Evolutionary conservation across 2,329 filamentous ascomycete species (phyloP), one percentile per base, ranked within the genome.

Genomic region (Fusarium chlamydosporum): DNA sequence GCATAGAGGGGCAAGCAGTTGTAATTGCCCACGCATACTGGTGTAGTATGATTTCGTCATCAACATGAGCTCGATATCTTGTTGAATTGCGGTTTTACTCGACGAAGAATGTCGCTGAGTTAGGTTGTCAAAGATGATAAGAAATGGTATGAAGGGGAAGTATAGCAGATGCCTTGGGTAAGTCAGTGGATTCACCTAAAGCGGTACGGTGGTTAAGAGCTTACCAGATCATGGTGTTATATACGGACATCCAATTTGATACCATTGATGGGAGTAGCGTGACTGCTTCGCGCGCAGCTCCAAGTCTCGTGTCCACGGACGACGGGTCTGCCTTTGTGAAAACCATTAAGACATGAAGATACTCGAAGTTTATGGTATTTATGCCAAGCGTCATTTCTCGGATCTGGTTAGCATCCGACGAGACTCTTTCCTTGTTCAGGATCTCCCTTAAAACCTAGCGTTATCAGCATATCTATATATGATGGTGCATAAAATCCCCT

Each of bases 201-300:
- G 10, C 8, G 4, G 4, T 3, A 10, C 1, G 15, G 2, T 0
- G 13, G 1, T 10, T 5, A 13, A 2, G 7, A 40, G 23, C 41
- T 13, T 20, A 62, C 61, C 62, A 65, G 2, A 62, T 52, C 16
- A 65, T 54, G 5, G 33, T 23, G 3, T 65, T 65, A 20, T 63
- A 63, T 4, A 65, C 34, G 0, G 47, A 57, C 1, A 29, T 40
- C 46, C 58, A 65, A 29, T 65, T 58, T 4, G 58, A 63, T 2
- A 63, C 29, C 35, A 65, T 34, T 0, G 46, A 42, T 10, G 58
- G 58, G 9, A 65, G 42, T n/a, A 65, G 18, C 7, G 42, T 35
- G 1, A 65, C 40, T 4, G 47, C 41, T 6, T 62, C 35, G 3
- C 59, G 37, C 1, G 55, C 59, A 15, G 59, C 35, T 7, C 31